Evolutionary conservation across 441 rosid species (phyloP).

Genomic region (Francoa sonchifolia): DNA sequence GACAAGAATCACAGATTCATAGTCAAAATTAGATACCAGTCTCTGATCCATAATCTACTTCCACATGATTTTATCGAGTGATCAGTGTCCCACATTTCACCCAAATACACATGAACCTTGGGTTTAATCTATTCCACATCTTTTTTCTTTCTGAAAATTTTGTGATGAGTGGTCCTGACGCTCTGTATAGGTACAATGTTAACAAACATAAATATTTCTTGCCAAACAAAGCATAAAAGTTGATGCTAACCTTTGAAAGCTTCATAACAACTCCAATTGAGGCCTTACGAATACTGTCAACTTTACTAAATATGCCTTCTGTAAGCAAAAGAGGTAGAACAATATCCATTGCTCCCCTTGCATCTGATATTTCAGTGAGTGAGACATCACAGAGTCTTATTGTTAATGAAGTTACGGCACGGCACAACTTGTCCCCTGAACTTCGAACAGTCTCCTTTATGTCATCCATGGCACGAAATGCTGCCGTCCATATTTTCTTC

Average conservation of each 20-base stretch:
- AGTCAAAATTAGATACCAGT: background rate
- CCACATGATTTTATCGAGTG: too few species aligned
- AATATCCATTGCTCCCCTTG: conserved; percentile 68
- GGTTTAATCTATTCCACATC: too few species aligned
- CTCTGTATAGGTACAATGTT: too few species aligned
- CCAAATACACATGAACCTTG: too few species aligned
- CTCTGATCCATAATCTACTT: background rate
- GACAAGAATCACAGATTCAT: too few species aligned
- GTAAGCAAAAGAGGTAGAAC: conserved; percentile 81
- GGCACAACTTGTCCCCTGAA: conserved; percentile 90
- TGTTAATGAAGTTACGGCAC: conserved; percentile 64
- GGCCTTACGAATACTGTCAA: conserved; percentile 75
- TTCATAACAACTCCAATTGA: conserved; percentile 95
- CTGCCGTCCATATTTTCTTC: conserved; percentile 68
- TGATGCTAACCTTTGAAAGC: conserved; percentile 72
- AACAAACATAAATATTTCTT: too few species aligned
- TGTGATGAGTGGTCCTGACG: too few species aligned
- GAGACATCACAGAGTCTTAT: conserved; percentile 82
- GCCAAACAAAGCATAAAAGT: conserved; percentile 15
- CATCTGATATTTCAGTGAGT: conserved; percentile 70
- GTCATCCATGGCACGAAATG: conserved; percentile 99
- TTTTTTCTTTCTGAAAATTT: too few species aligned
- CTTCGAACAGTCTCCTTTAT: conserved; percentile 95
- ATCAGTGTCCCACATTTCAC: too few species aligned
- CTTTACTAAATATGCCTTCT: conserved; percentile 92